phyloP scores from a whole-genome alignment of 176 grass and related monocot genomes.

The Bothriochloa decipiens region DNA sequence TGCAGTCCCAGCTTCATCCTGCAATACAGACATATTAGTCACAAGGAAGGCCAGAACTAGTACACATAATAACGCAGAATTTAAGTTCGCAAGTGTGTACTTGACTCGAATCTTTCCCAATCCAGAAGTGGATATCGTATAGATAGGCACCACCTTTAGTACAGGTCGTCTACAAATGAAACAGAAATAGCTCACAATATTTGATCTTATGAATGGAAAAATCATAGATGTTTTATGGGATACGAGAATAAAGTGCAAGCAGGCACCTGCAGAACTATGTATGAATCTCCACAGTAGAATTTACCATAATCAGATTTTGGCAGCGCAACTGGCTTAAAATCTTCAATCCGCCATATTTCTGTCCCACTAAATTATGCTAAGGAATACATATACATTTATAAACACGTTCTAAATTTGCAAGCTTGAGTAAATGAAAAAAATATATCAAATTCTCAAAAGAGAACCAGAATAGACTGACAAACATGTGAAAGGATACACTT shows the following conservation, averaged over 20 bases:
- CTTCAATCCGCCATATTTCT: constrained; percentile 96
- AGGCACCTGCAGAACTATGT: constrained; percentile 93
- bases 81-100: constrained; percentile 34
- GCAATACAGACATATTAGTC: constrained; percentile 34
- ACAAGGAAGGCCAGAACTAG: constrained; percentile 20
- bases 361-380: constrained; percentile 63
- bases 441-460: background rate
- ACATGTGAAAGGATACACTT: constrained; percentile 62
- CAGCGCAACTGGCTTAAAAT: constrained; percentile 91
- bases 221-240: constrained; percentile 2
- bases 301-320: constrained; percentile 86
- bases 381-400: constrained; percentile 25
- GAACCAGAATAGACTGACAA: background rate
- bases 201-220: background rate
- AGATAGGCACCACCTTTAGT: constrained; percentile 65
- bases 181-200: background rate
- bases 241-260: constrained; percentile 19
- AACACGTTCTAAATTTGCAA: background rate
- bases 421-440: background rate
- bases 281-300: constrained; percentile 98
- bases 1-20: constrained; percentile 98
- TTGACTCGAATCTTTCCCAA: constrained; percentile 94
- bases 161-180: constrained; percentile 63
- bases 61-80: constrained; percentile 2
- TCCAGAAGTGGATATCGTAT: constrained; percentile 91